Percentiles rank a stretch among this genome's conserved stretches.
These are phyloP conservation scores for Rosa multiflora DNA, from an alignment of 306 rosid species.

Conservation along the genomic window DNA sequence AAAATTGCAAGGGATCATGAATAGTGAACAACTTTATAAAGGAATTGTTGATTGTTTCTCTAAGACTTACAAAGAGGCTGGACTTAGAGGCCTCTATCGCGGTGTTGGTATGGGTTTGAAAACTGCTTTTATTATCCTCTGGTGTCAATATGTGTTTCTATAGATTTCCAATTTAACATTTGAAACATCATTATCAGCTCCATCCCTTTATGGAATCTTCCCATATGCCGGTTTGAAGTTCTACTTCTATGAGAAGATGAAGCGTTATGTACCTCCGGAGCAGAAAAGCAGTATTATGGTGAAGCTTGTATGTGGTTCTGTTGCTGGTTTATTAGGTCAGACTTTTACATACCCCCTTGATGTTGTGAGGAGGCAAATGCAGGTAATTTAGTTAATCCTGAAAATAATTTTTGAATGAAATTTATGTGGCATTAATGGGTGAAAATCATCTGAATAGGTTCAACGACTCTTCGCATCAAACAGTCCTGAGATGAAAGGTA, in stretches of 20 bases:
- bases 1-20: constrained; percentile 38
- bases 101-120: constrained; percentile 74
- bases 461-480: constrained; percentile 55
- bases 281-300: constrained; percentile 65
- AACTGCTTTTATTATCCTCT: constrained; percentile 23
- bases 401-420: constrained; percentile 17
- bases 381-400: constrained; percentile 48
- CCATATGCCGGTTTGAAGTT: constrained; percentile 97
- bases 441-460: constrained; percentile 50
- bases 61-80: constrained; percentile 69
- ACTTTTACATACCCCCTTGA: constrained; percentile 97
- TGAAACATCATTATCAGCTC: constrained; percentile 59
- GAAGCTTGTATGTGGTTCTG: constrained; percentile 85
- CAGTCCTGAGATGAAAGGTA: constrained; percentile 66
- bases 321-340: constrained; percentile 92
- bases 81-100: constrained; percentile 84
- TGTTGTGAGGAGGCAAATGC: constrained; percentile 99
- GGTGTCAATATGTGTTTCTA: constrained; percentile 22
- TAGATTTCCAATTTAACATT: constrained; percentile 26
- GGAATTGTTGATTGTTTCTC: constrained; percentile 87
- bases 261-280: constrained; percentile 79
- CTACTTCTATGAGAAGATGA: constrained; percentile 95
- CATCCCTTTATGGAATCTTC: constrained; percentile 90
- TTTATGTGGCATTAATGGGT: constrained; percentile 11
- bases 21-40: constrained; percentile 52